phyloP scores from a whole-genome alignment of 2,329 filamentous ascomycete species.

The Rhynchosporium secalis region DNA sequence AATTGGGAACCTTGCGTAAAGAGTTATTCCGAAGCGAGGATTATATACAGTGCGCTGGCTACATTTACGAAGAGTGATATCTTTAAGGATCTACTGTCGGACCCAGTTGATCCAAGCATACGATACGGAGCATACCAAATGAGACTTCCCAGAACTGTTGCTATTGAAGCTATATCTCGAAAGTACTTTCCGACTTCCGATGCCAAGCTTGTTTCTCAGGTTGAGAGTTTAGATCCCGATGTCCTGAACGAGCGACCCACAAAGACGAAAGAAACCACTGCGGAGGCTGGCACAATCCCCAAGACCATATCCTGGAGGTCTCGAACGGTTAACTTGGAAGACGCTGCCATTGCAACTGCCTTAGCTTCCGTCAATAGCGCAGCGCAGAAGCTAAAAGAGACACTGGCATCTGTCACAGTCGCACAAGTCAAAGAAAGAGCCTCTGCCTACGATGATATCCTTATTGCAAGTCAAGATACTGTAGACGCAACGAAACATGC shows the following conservation, averaged over 20 bases:
- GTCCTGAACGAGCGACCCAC: conserved; percentile 60
- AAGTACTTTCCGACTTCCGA: conserved; percentile 73
- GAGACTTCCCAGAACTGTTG: conserved; percentile 80
- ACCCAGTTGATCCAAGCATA: conserved; percentile 89
- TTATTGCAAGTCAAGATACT: conserved; percentile 88
- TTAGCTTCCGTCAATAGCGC: conserved; percentile 67
- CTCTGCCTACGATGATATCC: conserved; percentile 85
- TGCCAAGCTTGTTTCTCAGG: conserved; percentile 58
- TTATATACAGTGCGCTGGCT: conserved; percentile 79
- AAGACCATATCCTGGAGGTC: conserved; percentile 83
- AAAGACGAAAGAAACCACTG: conserved; percentile 51
- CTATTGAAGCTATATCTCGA: conserved; percentile 75
- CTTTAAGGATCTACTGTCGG: conserved; percentile 81
- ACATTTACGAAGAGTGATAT: conserved; percentile 68
- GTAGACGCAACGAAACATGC: conserved; percentile 91
- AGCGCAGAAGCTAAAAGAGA: conserved; percentile 50
- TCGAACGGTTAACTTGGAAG: conserved; percentile 83
- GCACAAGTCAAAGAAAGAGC: conserved; percentile 67
- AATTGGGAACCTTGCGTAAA: conserved; percentile 78
- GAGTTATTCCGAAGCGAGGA: conserved; percentile 72
- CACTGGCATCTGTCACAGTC: conserved; percentile 47
- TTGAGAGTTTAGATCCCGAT: conserved; percentile 70
- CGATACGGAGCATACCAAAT: conserved; percentile 93
- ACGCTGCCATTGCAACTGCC: conserved; percentile 86
- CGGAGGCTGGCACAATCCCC: conserved; percentile 58